Base-by-base conservation (phyloP, 2,329 filamentous ascomycete species). In the Fusarium caatingaense region DNA sequence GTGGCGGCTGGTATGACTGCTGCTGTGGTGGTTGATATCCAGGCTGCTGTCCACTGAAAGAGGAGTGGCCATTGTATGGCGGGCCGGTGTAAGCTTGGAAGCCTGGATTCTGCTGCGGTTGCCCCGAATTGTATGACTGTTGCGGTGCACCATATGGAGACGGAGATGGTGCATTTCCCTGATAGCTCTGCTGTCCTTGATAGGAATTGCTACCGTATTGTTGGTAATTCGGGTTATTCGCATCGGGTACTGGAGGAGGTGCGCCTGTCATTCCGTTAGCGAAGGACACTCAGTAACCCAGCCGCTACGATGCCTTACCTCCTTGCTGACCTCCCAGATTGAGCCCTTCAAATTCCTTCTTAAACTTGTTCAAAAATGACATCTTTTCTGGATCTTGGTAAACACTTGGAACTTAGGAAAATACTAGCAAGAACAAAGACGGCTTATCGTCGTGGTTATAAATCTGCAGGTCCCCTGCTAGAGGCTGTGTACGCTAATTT, bases 341-440 rank as follows among this genome's bases (percentile, higher is more conserved):
- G n/a, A 70, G 59, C 0, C 58, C 66, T 23, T 71, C 66, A 16
- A 71, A 64, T n/a, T 71, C 63, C 4, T 68, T 67, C 20, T 59
- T 71, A 9, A 70, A 70, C 15, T 71, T 70, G 1, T 68, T 70
- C 1, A 70, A 18, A 12, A 68, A 64, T 2, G 66, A 70, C 68
- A 71, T 70, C 3, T 2, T 62, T 1, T 20, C 3, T 8, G 9
- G 4, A 0, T 5, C 6, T 45, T 6, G 27, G 27, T 28, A 5
- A 28, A 28, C 27, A 28, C 27, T 12, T 28, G 4, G 27, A 1
- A 28, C 27, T 16, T 1, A 0, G 3, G 7, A 1, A 18, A 27
- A 8, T 3, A n/a, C n/a, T 5, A 37, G 3, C 18, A 6, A 7
- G 8, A 10, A 16, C 2, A 3, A 25, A 10, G 7, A 23, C 25